These are phyloP conservation scores for Lycium ferocissimum DNA, from an alignment of 257 asterid genomes.

Conservation along the genomic window DNA sequence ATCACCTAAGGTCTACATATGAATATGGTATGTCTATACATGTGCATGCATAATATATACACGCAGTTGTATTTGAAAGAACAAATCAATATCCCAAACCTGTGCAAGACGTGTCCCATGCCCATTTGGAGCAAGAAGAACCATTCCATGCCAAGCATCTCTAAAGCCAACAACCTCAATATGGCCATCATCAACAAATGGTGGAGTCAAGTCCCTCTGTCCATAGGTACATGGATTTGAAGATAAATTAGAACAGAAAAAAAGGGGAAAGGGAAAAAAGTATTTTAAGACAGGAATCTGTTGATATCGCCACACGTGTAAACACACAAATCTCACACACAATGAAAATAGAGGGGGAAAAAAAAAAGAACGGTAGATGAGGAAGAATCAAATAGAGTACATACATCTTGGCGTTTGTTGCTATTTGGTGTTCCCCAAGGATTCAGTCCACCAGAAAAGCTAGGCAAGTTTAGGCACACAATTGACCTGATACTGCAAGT, in stretches of 20 bases:
- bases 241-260: background rate
- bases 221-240: background rate
- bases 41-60: background rate
- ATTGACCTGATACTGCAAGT: conserved; percentile 79
- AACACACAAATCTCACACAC: background rate
- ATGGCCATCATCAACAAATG: conserved; percentile 81
- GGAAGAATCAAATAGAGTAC: conserved; percentile 39
- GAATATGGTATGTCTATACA: background rate
- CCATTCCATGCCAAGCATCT: conserved; percentile 93
- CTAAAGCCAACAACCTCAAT: conserved; percentile 88
- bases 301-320: background rate
- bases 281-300: background rate
- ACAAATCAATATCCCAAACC: conserved; percentile 44
- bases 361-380: too few species aligned
- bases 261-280: background rate
- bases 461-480: conserved; percentile 89
- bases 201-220: conserved; percentile 80
- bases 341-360: background rate
- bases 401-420: conserved; percentile 58
- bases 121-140: conserved; percentile 81
- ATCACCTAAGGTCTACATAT: background rate
- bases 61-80: background rate
- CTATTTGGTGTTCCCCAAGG: conserved; percentile 95
- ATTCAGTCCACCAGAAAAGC: conserved; percentile 97
- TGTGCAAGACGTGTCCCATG: conserved; percentile 95